Evolutionary conservation across 2,329 filamentous ascomycete species (phyloP).

Genomic region (Xylaria sp.): DNA sequence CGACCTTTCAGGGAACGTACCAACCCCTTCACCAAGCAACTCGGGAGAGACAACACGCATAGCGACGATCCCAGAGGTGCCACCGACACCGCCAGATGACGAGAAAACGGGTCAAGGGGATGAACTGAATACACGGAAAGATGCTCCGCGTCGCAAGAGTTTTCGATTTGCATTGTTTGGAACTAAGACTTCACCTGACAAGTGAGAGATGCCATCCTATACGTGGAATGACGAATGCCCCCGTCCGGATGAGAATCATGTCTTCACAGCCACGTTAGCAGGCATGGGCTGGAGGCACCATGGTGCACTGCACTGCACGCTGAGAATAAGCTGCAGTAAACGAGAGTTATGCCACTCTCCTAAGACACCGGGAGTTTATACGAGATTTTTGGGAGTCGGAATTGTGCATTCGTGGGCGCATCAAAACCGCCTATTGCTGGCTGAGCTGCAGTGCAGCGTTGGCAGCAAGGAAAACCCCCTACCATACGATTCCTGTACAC

Average conservation of each 20-base stretch:
- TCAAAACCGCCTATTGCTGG: neutral
- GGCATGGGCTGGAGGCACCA: neutral
- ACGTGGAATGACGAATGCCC: neutral
- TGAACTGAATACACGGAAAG: constrained; percentile 42
- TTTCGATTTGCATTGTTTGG: constrained; percentile 48
- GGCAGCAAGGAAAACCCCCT: neutral
- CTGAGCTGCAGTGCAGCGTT: neutral
- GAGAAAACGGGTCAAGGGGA: constrained; percentile 40
- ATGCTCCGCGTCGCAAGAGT: constrained; percentile 47
- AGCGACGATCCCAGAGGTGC: constrained; percentile 47
- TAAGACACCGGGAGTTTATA: neutral
- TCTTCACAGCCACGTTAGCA: neutral
- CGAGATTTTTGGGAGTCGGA: neutral
- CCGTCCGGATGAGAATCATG: neutral
- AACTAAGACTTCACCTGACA: constrained; percentile 24
- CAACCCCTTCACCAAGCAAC: constrained; percentile 48
- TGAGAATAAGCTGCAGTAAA: neutral
- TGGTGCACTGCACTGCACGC: neutral
- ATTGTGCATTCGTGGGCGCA: neutral
- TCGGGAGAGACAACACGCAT: constrained; percentile 47
- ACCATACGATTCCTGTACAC: constrained; percentile 15
- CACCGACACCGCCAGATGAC: constrained; percentile 48
- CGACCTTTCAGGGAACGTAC: constrained; percentile 41
- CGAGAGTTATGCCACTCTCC: constrained; percentile 1
- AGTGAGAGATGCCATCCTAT: constrained; percentile 29